Base-by-base conservation (phyloP, 495 filamentous ascomycete species). In the Xylaria bambusicola region DNA sequence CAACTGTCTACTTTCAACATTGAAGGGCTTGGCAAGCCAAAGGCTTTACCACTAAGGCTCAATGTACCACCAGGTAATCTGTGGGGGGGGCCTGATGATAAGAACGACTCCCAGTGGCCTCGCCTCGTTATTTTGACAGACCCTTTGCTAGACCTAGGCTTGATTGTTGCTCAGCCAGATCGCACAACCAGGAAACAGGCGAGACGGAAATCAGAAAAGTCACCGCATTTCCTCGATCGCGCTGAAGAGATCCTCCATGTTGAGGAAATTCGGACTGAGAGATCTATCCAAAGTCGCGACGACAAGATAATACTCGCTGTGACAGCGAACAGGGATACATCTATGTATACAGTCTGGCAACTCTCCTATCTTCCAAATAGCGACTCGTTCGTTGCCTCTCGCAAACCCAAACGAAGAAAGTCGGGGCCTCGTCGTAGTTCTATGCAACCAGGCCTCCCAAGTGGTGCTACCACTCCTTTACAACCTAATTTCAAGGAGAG, bases 51-150 rank as follows among this genome's bases (percentile, higher is more conserved):
- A 6, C 50, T 82, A 8, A 73, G 73, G 9, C 68, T 75, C 27
- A 80, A 64, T 56, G 71, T 69, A 23, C 80, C 74, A 6, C 57
- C 78, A 52, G 77, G 77, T 58, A 81, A 77, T 49, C 69, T 80
- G 64, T 82, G 73, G 78, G 77, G 82, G 10, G 64, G 70, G 3
- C 73, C 76, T 3, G 61, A 80, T 44, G 73, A 77, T 38, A 72
- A 74, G 23, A 74, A 61, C 35, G 81, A 80, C 53, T 76, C 84
- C 26, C 82, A 87, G 40, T 84, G 91, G 67, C 93, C 93, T 3
- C 81, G 89, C 27, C 76, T 97, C 1, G 95, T 92, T 58, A 90
- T 88, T 31, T 80, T 98, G 23, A 95, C 87, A 6, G 89, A 97
- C 69, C 94, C 94, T 29, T 76, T 97, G 58, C 79, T 91, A 2